Percentiles rank a stretch among this genome's conserved stretches.
Conservation (phyloP, 805 yeast genomes). For the Brettanomyces anomalus region DNA sequence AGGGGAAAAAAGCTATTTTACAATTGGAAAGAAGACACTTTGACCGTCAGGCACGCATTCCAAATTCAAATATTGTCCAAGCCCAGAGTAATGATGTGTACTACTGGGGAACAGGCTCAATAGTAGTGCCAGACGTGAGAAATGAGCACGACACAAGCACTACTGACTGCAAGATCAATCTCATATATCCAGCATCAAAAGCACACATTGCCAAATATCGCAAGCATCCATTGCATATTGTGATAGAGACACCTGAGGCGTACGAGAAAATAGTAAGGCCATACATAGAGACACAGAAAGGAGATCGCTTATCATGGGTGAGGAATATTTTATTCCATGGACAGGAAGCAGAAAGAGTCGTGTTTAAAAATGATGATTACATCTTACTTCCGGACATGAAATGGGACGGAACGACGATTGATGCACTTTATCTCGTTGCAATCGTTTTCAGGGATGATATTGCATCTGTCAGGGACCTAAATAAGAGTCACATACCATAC, state of each 20-base stretch:
- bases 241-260: slow-evolving; percentile 74
- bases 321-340: slow-evolving; percentile 72
- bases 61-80: slow-evolving; percentile 19
- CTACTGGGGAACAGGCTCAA: slow-evolving; percentile 58
- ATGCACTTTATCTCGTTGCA: slow-evolving; percentile 67
- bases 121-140: slow-evolving; percentile 37
- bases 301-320: slow-evolving; percentile 84
- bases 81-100: slow-evolving; percentile 77
- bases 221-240: slow-evolving; percentile 48
- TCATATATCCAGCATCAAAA: slow-evolving; percentile 85
- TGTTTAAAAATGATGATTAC: slow-evolving; percentile 59
- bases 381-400: slow-evolving; percentile 90
- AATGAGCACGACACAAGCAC: slow-evolving; percentile 4
- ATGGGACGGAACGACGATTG: slow-evolving; percentile 76
- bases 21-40: slow-evolving; percentile 70
- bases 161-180: slow-evolving; percentile 63
- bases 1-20: slow-evolving; percentile 53
- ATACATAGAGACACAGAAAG: slow-evolving; percentile 66
- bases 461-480: slow-evolving; percentile 68
- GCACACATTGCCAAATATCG: slow-evolving; percentile 73
- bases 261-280: slow-evolving; percentile 60
- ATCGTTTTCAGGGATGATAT: slow-evolving; percentile 65
- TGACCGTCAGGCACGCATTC: slow-evolving; percentile 12
- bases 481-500: slow-evolving; percentile 46
- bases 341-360: slow-evolving; percentile 76